Conservation (phyloP, 139 green algal species). For the Raphidocelis subcapitata region DNA sequence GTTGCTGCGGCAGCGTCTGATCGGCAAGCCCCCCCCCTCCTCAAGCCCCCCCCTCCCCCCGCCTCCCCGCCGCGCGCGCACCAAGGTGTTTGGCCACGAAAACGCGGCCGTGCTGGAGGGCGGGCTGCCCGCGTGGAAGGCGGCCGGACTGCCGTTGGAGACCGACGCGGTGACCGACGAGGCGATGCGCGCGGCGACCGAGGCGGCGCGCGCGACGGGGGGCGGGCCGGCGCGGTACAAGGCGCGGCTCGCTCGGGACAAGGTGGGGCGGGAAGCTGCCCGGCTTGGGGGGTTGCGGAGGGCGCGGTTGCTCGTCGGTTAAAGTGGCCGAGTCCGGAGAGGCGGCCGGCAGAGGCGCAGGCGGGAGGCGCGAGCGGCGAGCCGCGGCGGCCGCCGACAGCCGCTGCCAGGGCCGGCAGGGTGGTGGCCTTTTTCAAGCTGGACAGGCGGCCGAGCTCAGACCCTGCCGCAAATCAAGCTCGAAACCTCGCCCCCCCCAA, state of each 20-base stretch:
- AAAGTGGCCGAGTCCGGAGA: too few species aligned
- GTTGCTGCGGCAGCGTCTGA: too few species aligned
- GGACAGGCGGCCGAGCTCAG: too few species aligned
- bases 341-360: not conserved
- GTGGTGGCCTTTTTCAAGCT: too few species aligned
- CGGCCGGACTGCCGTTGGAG: slow-evolving; percentile 48
- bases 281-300: too few species aligned
- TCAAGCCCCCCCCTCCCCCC: not conserved
- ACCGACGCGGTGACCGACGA: slow-evolving; percentile 30
- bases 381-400: too few species aligned
- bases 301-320: too few species aligned
- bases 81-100: slow-evolving; percentile 10
- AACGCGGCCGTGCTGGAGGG: slow-evolving; percentile 89
- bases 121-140: slow-evolving; percentile 81
- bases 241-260: slow-evolving; percentile 7
- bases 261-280: too few species aligned
- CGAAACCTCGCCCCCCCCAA: too few species aligned
- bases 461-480: too few species aligned
- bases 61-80: not conserved
- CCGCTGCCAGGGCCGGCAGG: too few species aligned
- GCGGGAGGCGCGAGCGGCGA: not conserved
- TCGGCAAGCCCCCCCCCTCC: too few species aligned
- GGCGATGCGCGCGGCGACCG: slow-evolving; percentile 9
- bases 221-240: slow-evolving; percentile 5
- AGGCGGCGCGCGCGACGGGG: slow-evolving; percentile 29